phyloP scores from a whole-genome alignment of 2,329 filamentous ascomycete genomes.

The Claviceps sp. region DNA sequence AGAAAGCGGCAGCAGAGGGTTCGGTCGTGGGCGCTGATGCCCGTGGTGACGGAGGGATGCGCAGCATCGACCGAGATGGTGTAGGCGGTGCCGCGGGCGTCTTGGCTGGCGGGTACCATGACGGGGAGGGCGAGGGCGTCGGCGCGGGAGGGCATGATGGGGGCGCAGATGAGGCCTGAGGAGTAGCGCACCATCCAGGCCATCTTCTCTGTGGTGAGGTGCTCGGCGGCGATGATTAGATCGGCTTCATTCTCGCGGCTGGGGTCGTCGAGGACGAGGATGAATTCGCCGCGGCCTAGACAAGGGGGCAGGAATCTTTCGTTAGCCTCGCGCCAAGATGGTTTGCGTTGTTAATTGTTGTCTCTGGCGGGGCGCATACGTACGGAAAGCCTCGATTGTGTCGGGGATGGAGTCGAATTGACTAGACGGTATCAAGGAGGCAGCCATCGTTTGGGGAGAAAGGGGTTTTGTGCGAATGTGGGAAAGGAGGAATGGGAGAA shows the following conservation, averaged over 20 bases:
- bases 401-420: conserved; percentile 55
- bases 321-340: not conserved
- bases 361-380: conserved; percentile 14
- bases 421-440: conserved; percentile 33
- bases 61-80: conserved; percentile 77
- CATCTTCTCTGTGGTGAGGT: conserved; percentile 79
- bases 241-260: conserved; percentile 96
- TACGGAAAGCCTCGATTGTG: conserved; percentile 51
- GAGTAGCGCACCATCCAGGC: conserved; percentile 90
- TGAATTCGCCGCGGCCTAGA: conserved; percentile 70
- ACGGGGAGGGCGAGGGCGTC: conserved; percentile 64
- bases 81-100: conserved; percentile 86
- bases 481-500: not conserved
- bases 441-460: conserved; percentile 28
- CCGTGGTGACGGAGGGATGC: conserved; percentile 63
- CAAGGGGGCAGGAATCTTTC: not conserved
- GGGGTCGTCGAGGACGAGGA: conserved; percentile 87
- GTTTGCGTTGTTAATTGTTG: no score
- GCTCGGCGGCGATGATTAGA: conserved; percentile 82
- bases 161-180: conserved; percentile 83
- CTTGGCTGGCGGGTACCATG: conserved; percentile 67
- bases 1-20: conserved; percentile 68
- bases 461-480: not conserved
- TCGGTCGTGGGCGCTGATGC: conserved; percentile 81
- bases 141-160: conserved; percentile 58